phyloP scores from a whole-genome alignment of 139 green algal genomes.

The Coccomyxa sp. region DNA sequence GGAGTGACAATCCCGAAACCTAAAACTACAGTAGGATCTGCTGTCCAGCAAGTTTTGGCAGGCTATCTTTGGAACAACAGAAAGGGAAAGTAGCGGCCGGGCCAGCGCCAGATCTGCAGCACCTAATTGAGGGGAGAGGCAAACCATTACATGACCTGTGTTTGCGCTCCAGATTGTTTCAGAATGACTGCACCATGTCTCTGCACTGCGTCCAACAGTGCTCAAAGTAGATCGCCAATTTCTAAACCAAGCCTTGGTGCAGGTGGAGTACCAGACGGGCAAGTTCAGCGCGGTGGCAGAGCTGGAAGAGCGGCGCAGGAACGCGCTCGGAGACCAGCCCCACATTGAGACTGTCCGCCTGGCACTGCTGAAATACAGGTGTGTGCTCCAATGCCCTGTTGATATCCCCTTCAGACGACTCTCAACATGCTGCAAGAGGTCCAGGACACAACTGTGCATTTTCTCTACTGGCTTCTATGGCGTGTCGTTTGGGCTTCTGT shows the following conservation, averaged over 20 bases:
- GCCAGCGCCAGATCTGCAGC: too few relatives aligned
- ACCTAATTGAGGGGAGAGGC: too few relatives aligned
- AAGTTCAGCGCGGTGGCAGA: constrained; percentile 22
- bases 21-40: too few relatives aligned
- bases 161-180: too few relatives aligned
- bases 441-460: neutral
- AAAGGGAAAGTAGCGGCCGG: too few relatives aligned
- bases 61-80: too few relatives aligned
- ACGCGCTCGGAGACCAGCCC: constrained; percentile 12
- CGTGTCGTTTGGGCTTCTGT: neutral
- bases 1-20: neutral
- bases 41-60: too few relatives aligned
- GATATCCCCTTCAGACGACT: neutral
- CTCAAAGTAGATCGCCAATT: too few relatives aligned
- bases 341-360: constrained; percentile 13
- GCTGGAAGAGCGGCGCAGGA: constrained; percentile 28
- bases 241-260: too few relatives aligned
- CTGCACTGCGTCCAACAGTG: too few relatives aligned
- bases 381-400: neutral
- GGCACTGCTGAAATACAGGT: constrained; percentile 44
- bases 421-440: neutral
- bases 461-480: neutral
- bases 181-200: too few relatives aligned
- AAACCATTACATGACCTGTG: too few relatives aligned
- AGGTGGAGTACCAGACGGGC: constrained; percentile 48